These are phyloP conservation scores for Phylloboletellus chloephorus DNA, from an alignment of 1,284 basidiomycete species.

Conservation along the genomic window DNA sequence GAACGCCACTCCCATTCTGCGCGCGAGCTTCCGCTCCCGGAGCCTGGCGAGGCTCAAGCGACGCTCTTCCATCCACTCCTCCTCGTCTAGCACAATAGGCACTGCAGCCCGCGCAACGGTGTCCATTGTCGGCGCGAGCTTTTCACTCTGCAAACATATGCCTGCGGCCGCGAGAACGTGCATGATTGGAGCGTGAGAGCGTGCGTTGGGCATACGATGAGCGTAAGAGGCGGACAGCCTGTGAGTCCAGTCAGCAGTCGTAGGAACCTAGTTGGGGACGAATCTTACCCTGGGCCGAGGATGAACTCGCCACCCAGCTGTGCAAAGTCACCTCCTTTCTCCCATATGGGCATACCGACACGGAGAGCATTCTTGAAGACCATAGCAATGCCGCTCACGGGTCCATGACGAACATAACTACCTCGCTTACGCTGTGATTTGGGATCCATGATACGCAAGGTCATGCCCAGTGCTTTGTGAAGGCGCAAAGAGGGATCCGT, in stretches of 20 bases:
- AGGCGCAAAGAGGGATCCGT: constrained; percentile 72
- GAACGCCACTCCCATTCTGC: constrained; percentile 27
- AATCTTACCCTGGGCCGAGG: constrained; percentile 65
- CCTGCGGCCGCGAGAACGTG: constrained; percentile 63
- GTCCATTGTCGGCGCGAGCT: constrained; percentile 7
- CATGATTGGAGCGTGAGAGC: constrained; percentile 64
- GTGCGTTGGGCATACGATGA: constrained; percentile 68
- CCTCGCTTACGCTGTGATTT: constrained; percentile 37
- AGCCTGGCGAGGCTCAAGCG: constrained; percentile 38
- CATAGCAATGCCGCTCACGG: constrained; percentile 61
- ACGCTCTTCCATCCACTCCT: constrained; percentile 43
- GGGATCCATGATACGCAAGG: constrained; percentile 41
- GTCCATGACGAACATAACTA: constrained; percentile 61
- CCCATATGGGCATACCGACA: constrained; percentile 73
- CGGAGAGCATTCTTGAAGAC: constrained; percentile 63
- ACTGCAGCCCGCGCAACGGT: constrained; percentile 7
- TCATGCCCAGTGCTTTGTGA: constrained; percentile 76
- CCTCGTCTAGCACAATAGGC: constrained; percentile 35
- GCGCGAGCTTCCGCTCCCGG: constrained; percentile 34
- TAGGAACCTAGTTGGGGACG: constrained; percentile 3
- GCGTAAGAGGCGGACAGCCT: constrained; percentile 58
- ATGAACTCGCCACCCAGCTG: constrained; percentile 90
- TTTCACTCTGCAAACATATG: constrained; percentile 29
- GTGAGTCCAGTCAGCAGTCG: constrained; percentile 12
- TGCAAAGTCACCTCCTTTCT: constrained; percentile 68